Evolutionary conservation across 2,329 filamentous ascomycete genomes (phyloP).

Genomic region (Fusarium mundagurra): DNA sequence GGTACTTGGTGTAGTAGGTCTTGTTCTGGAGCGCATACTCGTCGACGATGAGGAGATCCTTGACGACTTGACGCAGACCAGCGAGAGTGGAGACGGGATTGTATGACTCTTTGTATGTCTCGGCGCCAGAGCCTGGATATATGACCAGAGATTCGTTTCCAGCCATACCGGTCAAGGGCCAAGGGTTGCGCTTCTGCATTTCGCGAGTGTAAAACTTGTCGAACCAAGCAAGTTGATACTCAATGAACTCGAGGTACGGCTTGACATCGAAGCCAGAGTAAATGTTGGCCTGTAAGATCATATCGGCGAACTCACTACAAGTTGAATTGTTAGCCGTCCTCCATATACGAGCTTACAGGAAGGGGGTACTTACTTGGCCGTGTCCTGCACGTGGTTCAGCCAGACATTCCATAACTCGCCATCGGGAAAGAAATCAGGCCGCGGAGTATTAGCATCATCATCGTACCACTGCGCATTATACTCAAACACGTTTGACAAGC

Average conservation of each 20-base stretch:
- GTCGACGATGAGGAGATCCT: not conserved
- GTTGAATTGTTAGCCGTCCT: not conserved
- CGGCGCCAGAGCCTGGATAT: slow-evolving; percentile 3
- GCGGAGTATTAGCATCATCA: slow-evolving; percentile 1
- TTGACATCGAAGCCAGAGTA: slow-evolving; percentile 3
- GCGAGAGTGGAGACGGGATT: not conserved
- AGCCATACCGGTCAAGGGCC: not conserved
- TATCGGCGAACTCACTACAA: not conserved
- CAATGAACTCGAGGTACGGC: slow-evolving; percentile 5
- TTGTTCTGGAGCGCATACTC: slow-evolving; percentile 2
- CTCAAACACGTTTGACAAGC: not conserved
- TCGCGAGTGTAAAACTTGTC: not conserved
- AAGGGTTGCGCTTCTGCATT: slow-evolving; percentile 2
- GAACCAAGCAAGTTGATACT: not conserved
- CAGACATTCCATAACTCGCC: slow-evolving; percentile 11
- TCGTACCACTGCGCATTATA: slow-evolving; percentile 15
- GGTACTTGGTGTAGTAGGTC: slow-evolving; percentile 2
- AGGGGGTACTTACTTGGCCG: not conserved
- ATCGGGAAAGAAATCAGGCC: not conserved
- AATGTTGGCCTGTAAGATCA: slow-evolving; percentile 2
- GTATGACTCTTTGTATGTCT: slow-evolving; percentile 5
- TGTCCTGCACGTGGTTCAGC: slow-evolving; percentile 10
- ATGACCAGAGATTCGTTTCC: not conserved
- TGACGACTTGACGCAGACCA: slow-evolving; percentile 3
- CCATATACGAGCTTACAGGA: too few relatives aligned